A percentile compares a stretch with the other conserved stretches of the same genome.
These are phyloP conservation scores for Colletotrichum sp. DNA, from an alignment of 2,329 filamentous ascomycete genomes.

Conservation along the genomic window DNA sequence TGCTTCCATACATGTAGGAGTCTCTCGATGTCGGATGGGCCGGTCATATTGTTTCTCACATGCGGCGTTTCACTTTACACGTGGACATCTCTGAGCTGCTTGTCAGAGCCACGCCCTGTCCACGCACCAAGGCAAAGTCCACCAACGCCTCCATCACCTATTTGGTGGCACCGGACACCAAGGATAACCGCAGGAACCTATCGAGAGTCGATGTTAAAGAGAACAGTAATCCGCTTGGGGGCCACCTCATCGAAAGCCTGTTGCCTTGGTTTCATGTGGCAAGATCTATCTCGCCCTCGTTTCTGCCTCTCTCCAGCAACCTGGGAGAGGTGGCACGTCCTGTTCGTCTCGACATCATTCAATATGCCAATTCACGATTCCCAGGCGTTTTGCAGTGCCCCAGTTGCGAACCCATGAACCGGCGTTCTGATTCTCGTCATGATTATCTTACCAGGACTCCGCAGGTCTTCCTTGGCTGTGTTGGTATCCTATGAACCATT, in stretches of 20 bases:
- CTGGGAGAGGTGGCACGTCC: not conserved
- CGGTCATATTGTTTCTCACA: not conserved
- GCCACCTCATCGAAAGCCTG: not conserved
- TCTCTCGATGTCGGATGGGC: not conserved
- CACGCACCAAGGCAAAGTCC: not conserved
- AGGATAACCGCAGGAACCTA: not conserved
- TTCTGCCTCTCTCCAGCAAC: too few species aligned
- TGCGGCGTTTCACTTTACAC: accelerated
- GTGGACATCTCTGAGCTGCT: not conserved
- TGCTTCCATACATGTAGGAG: not conserved
- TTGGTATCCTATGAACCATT: accelerated
- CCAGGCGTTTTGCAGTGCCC: not conserved
- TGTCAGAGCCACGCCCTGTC: not conserved
- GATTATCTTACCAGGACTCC: accelerated
- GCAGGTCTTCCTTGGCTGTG: not conserved
- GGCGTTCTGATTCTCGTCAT: not conserved
- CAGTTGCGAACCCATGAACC: accelerated
- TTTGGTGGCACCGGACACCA: not conserved
- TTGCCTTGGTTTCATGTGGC: accelerated
- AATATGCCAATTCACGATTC: not conserved
- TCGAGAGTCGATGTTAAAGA: not conserved
- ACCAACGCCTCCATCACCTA: not conserved
- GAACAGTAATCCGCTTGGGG: accelerated
- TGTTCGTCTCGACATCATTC: not conserved
- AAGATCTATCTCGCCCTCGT: too few species aligned